phyloP scores from a whole-genome alignment of 225 moss, liverwort and hornwort species.

The Rhytidiadelphus loreus region DNA sequence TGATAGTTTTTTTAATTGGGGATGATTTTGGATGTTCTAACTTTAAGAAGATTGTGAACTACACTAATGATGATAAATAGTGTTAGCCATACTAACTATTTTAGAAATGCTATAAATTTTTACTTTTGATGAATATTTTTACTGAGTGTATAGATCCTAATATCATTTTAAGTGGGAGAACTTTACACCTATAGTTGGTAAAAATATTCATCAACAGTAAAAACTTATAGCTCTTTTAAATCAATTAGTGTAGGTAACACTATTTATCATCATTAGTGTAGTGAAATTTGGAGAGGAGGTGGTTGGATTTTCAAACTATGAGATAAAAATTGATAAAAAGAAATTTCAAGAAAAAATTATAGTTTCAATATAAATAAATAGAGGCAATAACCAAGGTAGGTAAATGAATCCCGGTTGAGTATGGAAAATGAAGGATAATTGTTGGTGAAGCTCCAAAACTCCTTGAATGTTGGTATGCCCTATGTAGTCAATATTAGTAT shows the following conservation, averaged over 20 bases:
- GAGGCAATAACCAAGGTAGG: background rate
- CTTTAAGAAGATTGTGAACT: background rate
- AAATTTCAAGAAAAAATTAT: background rate
- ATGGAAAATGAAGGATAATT: background rate
- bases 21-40: background rate
- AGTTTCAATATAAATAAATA: background rate
- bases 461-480: accelerated
- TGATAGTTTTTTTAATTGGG: background rate
- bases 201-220: too few relatives aligned
- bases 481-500: background rate
- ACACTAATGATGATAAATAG: too few relatives aligned
- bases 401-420: background rate
- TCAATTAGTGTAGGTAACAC: too few relatives aligned
- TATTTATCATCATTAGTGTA: too few relatives aligned
- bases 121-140: too few relatives aligned
- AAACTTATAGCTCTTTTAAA: too few relatives aligned
- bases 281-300: background rate
- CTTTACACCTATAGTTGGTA: too few relatives aligned
- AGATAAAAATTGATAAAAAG: background rate
- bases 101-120: too few relatives aligned
- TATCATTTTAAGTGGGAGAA: too few relatives aligned
- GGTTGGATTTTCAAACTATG: background rate
- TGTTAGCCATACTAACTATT: too few relatives aligned
- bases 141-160: too few relatives aligned
- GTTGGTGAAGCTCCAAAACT: background rate